A percentile compares a stretch with the other conserved stretches of the same genome.
phyloP scores from a whole-genome alignment of 2,329 filamentous ascomycete species.

The Onygenales sp. region DNA sequence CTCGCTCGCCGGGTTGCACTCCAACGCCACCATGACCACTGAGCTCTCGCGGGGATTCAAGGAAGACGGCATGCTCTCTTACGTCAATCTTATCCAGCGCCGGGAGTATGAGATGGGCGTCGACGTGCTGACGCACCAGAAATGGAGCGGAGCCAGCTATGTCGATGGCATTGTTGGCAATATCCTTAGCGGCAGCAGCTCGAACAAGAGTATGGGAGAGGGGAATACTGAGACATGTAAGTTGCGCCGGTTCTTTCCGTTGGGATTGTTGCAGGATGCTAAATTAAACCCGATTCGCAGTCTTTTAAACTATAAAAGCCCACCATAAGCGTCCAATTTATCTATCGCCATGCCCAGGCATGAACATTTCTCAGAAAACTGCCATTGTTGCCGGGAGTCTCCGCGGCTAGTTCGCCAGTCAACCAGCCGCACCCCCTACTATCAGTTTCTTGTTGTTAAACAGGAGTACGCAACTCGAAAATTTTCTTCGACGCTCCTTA shows the following conservation, averaged over 20 bases:
- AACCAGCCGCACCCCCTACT: too few species aligned
- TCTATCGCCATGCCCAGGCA: too few species aligned
- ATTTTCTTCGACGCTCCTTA: neutral
- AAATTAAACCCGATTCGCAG: too few species aligned
- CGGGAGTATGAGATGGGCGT: conserved; percentile 84
- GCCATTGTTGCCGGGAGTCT: too few species aligned
- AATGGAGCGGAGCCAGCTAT: conserved; percentile 61
- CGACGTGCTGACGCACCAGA: conserved; percentile 92
- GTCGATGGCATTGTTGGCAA: conserved; percentile 84
- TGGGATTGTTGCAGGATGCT: too few species aligned
- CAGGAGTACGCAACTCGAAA: too few species aligned
- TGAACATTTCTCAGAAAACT: too few species aligned
- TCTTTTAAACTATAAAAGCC: too few species aligned
- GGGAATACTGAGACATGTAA: conserved; percentile 68
- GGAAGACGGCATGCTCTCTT: conserved; percentile 89
- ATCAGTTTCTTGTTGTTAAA: too few species aligned
- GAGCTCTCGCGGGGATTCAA: conserved; percentile 78
- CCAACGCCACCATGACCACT: conserved; percentile 53
- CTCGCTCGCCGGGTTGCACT: conserved; percentile 55
- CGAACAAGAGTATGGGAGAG: conserved; percentile 87
- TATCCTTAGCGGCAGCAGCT: conserved; percentile 83
- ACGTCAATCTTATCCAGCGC: conserved; percentile 86
- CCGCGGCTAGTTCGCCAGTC: too few species aligned
- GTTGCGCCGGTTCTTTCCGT: neutral
- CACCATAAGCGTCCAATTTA: too few species aligned